Base-by-base conservation (phyloP, 2,329 filamentous ascomycete genomes). In the Calcarisporium arbuscula region DNA sequence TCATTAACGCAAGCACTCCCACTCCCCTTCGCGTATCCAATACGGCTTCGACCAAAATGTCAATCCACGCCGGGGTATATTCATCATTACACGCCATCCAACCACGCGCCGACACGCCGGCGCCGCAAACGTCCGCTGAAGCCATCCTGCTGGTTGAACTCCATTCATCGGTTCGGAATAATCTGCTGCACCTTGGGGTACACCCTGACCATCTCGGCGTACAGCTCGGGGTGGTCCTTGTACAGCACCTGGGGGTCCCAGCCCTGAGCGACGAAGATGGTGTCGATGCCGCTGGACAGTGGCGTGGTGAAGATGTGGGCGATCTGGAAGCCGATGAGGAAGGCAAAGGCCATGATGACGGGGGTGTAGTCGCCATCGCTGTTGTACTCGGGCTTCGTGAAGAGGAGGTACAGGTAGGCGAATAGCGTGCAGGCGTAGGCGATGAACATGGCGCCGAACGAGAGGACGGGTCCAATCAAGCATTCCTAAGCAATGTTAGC, bases 261-360 rank as follows among this genome's bases (percentile, higher is more conserved):
- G 1, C 75, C 77, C 29, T 72, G 65, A 0, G 86, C 88, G 1
- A 95, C 86, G 49, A 95, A 95, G 41, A 95, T 85, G 0, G 89
- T 94, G 47, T 94, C 85, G 43, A 94, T 77, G n/a, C 90, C 90
- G 49, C 82, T 89, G 43, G 81, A 81, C 37, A 96, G 68, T 1
- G 90, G 90, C 0, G 85, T 90, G 21, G 90, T 85, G 62, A 95
- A 94, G 44, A 94, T 77, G 57, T 94, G 84, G 56, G 82, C 84
- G 40, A 95, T 83, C 58, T 95, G 90, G 45, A 95, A 64, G 6
- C 90, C 90, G 44, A 95, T 89, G 34, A 95, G 64, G 64, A 95
- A 95, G 0, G 87, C 68, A 56, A 90, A 94, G 0, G 85, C 85
- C 54, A 94, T 74, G 14, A 94, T 72, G 8, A 94, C 79, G 0